Evolutionary conservation across 495 filamentous ascomycete species (phyloP).

Genomic region (Hyaloscypha finlandica): DNA sequence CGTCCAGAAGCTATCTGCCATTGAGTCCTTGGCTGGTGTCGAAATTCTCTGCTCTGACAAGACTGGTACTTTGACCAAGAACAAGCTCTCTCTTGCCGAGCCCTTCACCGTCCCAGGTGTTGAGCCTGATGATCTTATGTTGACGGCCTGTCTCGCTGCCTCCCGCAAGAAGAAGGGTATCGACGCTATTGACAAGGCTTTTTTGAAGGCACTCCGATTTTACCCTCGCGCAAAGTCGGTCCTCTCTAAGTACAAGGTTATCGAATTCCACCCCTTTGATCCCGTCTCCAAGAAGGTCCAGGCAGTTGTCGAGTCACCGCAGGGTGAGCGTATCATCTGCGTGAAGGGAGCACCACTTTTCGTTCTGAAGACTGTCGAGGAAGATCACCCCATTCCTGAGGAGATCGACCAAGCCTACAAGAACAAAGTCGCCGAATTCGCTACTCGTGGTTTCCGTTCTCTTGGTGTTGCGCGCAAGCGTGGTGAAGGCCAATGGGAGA

Average conservation of each 20-base stretch:
- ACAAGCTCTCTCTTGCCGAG: constrained; percentile 84
- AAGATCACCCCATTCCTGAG: constrained; percentile 74
- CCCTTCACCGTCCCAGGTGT: constrained; percentile 81
- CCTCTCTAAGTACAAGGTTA: constrained; percentile 73
- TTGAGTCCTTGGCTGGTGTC: constrained; percentile 91
- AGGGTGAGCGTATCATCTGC: constrained; percentile 80
- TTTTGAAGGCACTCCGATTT: constrained; percentile 77
- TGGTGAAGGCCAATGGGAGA: constrained; percentile 76
- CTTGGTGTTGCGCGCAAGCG: constrained; percentile 89
- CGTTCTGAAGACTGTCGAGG: constrained; percentile 79
- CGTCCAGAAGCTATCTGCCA: constrained; percentile 93
- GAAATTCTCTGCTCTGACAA: constrained; percentile 98
- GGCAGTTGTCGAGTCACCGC: constrained; percentile 77
- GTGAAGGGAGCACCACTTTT: constrained; percentile 90
- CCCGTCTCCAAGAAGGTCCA: constrained; percentile 93
- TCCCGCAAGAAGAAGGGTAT: constrained; percentile 94
- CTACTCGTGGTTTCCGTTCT: constrained; percentile 87
- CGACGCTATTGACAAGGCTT: constrained; percentile 93
- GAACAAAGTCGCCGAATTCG: constrained; percentile 88
- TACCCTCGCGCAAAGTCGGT: constrained; percentile 78
- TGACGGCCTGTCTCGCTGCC: constrained; percentile 87
- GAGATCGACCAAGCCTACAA: constrained; percentile 78
- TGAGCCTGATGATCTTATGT: constrained; percentile 81
- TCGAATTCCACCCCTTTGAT: constrained; percentile 87
- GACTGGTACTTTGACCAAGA: constrained; percentile 91